phyloP scores from a whole-genome alignment of 441 rosid genomes.

The Melastoma candidum region DNA sequence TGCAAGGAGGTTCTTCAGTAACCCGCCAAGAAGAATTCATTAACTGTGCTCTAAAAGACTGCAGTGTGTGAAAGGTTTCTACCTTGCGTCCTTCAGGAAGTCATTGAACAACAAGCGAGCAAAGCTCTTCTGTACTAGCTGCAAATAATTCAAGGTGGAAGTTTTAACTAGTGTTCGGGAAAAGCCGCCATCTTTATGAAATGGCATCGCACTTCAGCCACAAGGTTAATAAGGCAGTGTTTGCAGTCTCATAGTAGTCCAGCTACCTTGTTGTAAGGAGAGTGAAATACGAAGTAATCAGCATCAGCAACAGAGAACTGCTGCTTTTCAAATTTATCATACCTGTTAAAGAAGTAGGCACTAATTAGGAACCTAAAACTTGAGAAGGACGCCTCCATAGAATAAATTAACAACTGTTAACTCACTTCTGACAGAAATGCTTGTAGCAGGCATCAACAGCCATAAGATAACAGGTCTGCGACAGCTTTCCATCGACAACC shows the following conservation, averaged over 20 bases:
- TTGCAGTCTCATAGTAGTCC: conserved; percentile 2
- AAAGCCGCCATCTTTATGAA: not conserved
- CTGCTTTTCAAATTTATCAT: conserved; percentile 71
- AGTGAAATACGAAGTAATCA: conserved; percentile 18
- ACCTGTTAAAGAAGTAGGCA: conserved; percentile 28
- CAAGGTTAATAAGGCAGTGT: not conserved
- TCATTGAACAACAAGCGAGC: too few species aligned
- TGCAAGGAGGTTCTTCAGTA: conserved; percentile 22
- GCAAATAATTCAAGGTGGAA: conserved; percentile 12
- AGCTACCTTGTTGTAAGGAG: conserved; percentile 92
- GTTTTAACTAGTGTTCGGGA: not conserved
- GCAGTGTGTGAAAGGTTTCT: conserved; percentile 8
- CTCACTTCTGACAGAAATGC: conserved; percentile 72
- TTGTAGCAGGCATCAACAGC: conserved; percentile 94
- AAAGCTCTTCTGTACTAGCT: too few species aligned
- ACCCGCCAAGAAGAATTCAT: conserved; percentile 9
- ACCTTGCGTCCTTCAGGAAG: conserved; percentile 47
- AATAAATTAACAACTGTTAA: conserved; percentile 9
- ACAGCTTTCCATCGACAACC: conserved; percentile 99
- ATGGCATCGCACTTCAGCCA: too few species aligned
- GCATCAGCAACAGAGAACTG: conserved; percentile 72
- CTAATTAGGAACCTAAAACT: conserved; percentile 1
- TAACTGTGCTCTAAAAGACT: not conserved
- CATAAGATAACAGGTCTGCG: conserved; percentile 98
- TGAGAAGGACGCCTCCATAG: conserved; percentile 16